A percentile compares a stretch with the other conserved stretches of the same genome.
Conservation (phyloP, 2,329 filamentous ascomycete genomes). For the Lachnellula occidentalis region DNA sequence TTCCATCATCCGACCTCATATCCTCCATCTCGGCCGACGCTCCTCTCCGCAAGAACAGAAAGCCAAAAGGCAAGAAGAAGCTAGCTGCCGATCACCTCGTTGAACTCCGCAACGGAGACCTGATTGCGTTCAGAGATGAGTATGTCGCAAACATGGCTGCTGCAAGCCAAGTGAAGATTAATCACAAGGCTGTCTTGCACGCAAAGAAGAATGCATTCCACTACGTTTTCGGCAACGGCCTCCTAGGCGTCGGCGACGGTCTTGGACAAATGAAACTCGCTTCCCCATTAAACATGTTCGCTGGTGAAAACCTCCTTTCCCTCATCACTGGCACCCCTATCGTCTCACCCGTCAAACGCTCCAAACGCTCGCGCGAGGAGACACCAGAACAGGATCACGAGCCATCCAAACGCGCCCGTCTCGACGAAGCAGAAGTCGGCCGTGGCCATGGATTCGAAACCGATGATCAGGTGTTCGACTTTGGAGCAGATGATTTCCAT, state of each 20-base stretch:
- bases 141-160: slow-evolving; percentile 57
- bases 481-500: slow-evolving; percentile 31
- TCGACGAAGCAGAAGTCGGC: slow-evolving; percentile 33
- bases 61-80: slow-evolving; percentile 31
- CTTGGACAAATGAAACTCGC: slow-evolving; percentile 34
- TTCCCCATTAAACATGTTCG: slow-evolving; percentile 53
- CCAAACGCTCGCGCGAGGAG: slow-evolving; percentile 14
- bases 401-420: slow-evolving; percentile 33
- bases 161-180: slow-evolving; percentile 39
- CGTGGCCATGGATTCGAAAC: slow-evolving; percentile 24
- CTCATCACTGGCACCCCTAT: background rate
- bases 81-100: slow-evolving; percentile 44
- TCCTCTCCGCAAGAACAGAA: slow-evolving; percentile 31
- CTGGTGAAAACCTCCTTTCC: slow-evolving; percentile 46
- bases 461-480: slow-evolving; percentile 34
- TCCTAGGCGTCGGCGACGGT: slow-evolving; percentile 47
- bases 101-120: slow-evolving; percentile 49
- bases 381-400: slow-evolving; percentile 22
- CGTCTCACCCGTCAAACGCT: background rate
- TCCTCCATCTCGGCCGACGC: slow-evolving; percentile 37
- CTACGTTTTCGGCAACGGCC: slow-evolving; percentile 53
- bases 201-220: slow-evolving; percentile 59
- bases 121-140: slow-evolving; percentile 51
- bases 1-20: slow-evolving; percentile 13
- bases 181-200: slow-evolving; percentile 35